phyloP scores from a whole-genome alignment of 345 rosid genomes.

The Acer yangbiense region DNA sequence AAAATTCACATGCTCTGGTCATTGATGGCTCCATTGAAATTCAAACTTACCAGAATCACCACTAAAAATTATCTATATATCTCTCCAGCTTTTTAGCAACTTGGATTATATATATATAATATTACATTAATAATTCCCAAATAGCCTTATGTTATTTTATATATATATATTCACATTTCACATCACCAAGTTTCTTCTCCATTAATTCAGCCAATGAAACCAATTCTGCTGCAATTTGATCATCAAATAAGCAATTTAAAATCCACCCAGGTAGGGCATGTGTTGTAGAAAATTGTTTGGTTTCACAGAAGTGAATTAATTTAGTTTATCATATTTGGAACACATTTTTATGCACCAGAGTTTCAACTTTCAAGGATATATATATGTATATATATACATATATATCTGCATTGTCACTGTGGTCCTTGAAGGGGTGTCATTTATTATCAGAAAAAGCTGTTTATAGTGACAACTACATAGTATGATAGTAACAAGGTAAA shows the following conservation, averaged over 20 bases:
- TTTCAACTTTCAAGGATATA: neutral
- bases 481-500: neutral
- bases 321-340: neutral
- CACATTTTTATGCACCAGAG: neutral
- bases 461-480: neutral
- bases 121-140: neutral
- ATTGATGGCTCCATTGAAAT: neutral
- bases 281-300: neutral
- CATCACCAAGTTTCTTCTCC: neutral
- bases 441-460: neutral
- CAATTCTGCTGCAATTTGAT: neutral
- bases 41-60: neutral
- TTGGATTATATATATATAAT: neutral
- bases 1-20: constrained; percentile 13
- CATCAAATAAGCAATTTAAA: neutral
- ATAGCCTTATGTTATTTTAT: neutral
- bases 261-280: neutral
- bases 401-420: neutral
- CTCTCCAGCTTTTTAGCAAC: constrained; percentile 6
- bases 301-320: neutral
- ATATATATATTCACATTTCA: no score
- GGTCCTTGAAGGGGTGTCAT: neutral
- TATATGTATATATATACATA: neutral
- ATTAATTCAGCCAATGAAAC: neutral
- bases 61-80: neutral